Percentiles rank a stretch among this genome's conserved stretches.
phyloP scores from a whole-genome alignment of 2,329 filamentous ascomycete genomes.

The Diaporthe ampelina region DNA sequence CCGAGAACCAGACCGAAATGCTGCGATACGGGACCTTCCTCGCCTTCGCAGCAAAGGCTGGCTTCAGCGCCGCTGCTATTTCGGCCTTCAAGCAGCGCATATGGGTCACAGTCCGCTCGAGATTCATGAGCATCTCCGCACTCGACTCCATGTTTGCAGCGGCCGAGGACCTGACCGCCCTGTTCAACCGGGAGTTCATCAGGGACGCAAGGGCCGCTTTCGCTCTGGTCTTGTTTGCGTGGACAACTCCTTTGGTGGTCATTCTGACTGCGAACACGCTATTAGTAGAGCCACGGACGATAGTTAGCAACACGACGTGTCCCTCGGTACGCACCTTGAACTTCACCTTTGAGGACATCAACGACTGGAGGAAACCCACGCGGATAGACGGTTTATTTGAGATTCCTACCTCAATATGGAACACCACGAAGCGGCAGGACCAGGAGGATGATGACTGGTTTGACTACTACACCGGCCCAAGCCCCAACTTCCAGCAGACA shows the following conservation, averaged over 20 bases:
- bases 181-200: slow-evolving; percentile 63
- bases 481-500: slow-evolving; percentile 42
- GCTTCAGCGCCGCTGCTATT: slow-evolving; percentile 53
- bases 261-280: slow-evolving; percentile 49
- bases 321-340: slow-evolving; percentile 47
- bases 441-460: slow-evolving; percentile 47
- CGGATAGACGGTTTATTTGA: slow-evolving; percentile 44
- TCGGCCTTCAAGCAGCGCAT: slow-evolving; percentile 46
- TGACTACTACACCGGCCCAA: slow-evolving; percentile 49
- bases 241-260: slow-evolving; percentile 48
- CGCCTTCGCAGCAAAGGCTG: slow-evolving; percentile 56
- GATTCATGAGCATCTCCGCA: slow-evolving; percentile 46
- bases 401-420: slow-evolving; percentile 47
- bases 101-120: slow-evolving; percentile 47
- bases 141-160: slow-evolving; percentile 57
- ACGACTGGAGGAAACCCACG: slow-evolving; percentile 46
- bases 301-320: slow-evolving; percentile 42
- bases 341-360: slow-evolving; percentile 46
- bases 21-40: slow-evolving; percentile 55
- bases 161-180: slow-evolving; percentile 56
- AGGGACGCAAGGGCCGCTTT: slow-evolving; percentile 59
- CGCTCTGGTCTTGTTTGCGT: slow-evolving; percentile 46
- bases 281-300: slow-evolving; percentile 45
- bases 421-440: slow-evolving; percentile 44
- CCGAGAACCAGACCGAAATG: slow-evolving; percentile 54